Conservation (phyloP, 2,329 filamentous ascomycete genomes). For the Diaporthe eres region DNA sequence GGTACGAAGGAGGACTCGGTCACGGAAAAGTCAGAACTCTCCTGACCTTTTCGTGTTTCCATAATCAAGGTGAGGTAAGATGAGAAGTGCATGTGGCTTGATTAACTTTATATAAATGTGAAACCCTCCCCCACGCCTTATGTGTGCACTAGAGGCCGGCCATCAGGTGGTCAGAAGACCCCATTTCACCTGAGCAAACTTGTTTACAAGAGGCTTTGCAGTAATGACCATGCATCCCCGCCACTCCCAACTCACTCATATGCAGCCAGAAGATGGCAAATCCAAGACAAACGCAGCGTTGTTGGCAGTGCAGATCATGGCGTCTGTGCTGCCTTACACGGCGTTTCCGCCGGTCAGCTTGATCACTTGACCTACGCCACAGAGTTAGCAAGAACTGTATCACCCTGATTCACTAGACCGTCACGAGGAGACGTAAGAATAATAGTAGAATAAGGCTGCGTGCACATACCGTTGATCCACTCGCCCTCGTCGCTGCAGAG, state of each 20-base stretch:
- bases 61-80: background rate
- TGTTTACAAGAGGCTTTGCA: background rate
- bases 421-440: background rate
- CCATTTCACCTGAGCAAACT: background rate
- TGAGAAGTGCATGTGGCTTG: constrained; percentile 16
- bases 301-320: constrained; percentile 39
- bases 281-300: constrained; percentile 22
- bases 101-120: constrained; percentile 29
- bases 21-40: background rate
- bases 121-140: constrained; percentile 20
- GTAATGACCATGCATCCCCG: background rate
- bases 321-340: constrained; percentile 44
- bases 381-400: constrained; percentile 35
- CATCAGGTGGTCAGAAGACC: background rate
- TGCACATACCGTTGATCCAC: constrained; percentile 73
- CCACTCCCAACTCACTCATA: background rate
- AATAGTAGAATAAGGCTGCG: background rate
- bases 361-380: constrained; percentile 53
- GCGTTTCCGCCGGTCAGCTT: constrained; percentile 56
- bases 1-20: background rate
- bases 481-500: constrained; percentile 71
- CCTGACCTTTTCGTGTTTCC: background rate
- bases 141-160: constrained; percentile 6
- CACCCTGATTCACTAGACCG: constrained; percentile 8
- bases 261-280: constrained; percentile 20